phyloP scores from a whole-genome alignment of 352 stramenopile genomes.

The Phytophthora constricta region DNA sequence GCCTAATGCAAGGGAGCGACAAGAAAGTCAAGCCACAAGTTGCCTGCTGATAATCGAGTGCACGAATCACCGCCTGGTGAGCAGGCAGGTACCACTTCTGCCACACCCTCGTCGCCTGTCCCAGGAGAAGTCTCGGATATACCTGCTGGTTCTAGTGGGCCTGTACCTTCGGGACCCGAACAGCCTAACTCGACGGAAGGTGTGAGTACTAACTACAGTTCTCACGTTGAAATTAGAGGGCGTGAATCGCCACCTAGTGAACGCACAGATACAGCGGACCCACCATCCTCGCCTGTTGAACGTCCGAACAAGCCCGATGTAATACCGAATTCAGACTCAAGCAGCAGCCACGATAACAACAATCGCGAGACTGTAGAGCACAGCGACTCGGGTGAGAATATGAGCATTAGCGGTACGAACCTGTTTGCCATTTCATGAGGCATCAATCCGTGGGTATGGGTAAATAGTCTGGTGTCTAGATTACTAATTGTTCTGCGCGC shows the following conservation, averaged over 20 bases:
- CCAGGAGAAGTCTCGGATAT: background rate
- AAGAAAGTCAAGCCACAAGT: conserved; percentile 25
- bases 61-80: conserved; percentile 2
- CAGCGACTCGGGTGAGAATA: conserved; percentile 39
- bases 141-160: too few relatives aligned
- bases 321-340: conserved; percentile 15
- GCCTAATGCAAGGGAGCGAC: conserved; percentile 4
- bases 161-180: background rate
- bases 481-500: conserved; percentile 4
- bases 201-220: background rate
- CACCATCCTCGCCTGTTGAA: conserved; percentile 24
- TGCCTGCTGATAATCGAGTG: conserved; percentile 2
- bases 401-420: conserved; percentile 41
- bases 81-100: conserved; percentile 7
- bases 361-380: conserved; percentile 12
- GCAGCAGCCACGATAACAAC: conserved; percentile 4
- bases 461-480: background rate
- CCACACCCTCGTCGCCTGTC: background rate
- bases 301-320: conserved; percentile 6
- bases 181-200: background rate
- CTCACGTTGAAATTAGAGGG: background rate
- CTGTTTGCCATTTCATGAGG: background rate
- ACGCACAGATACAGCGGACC: conserved; percentile 13
- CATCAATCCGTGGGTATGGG: background rate
- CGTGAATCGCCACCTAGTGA: background rate